Evolutionary conservation across 495 filamentous ascomycete genomes (phyloP).

Genomic region (Pseudevernia furfuracea): DNA sequence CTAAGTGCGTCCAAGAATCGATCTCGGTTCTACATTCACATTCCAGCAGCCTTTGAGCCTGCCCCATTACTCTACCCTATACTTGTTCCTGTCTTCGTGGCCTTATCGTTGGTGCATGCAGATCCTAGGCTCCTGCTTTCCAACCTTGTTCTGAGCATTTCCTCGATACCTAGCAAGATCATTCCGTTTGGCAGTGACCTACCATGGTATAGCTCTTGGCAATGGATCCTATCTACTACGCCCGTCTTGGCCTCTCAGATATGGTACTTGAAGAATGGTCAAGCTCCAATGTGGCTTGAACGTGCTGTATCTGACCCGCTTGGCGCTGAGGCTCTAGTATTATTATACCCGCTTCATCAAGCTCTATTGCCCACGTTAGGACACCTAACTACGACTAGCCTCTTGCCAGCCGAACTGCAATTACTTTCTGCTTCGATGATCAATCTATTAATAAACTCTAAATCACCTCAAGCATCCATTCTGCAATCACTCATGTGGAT

Average conservation of each 20-base stretch:
- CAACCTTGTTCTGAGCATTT: slow-evolving; percentile 74
- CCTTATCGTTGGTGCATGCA: slow-evolving; percentile 61
- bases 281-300: not conserved
- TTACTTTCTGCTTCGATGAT: slow-evolving; percentile 75
- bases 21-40: slow-evolving; percentile 32
- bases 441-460: slow-evolving; percentile 68
- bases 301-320: slow-evolving; percentile 14
- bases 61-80: slow-evolving; percentile 85
- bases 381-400: slow-evolving; percentile 76
- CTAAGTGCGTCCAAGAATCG: slow-evolving; percentile 4
- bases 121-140: slow-evolving; percentile 53
- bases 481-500: slow-evolving; percentile 79
- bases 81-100: slow-evolving; percentile 65
- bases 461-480: slow-evolving; percentile 77
- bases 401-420: slow-evolving; percentile 79
- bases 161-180: slow-evolving; percentile 63
- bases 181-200: slow-evolving; percentile 53
- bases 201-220: slow-evolving; percentile 52
- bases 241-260: slow-evolving; percentile 46
- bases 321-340: slow-evolving; percentile 51
- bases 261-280: slow-evolving; percentile 5
- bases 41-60: slow-evolving; percentile 77
- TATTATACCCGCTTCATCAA: slow-evolving; percentile 82
- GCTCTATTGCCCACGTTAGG: slow-evolving; percentile 65
- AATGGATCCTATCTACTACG: slow-evolving; percentile 64